Percentiles rank a stretch among this genome's conserved stretches.
These are phyloP conservation scores for Ecytonucleospora hepatopenaei DNA, from an alignment of 371 early-diverging fungal genomes.

Conservation along the genomic window DNA sequence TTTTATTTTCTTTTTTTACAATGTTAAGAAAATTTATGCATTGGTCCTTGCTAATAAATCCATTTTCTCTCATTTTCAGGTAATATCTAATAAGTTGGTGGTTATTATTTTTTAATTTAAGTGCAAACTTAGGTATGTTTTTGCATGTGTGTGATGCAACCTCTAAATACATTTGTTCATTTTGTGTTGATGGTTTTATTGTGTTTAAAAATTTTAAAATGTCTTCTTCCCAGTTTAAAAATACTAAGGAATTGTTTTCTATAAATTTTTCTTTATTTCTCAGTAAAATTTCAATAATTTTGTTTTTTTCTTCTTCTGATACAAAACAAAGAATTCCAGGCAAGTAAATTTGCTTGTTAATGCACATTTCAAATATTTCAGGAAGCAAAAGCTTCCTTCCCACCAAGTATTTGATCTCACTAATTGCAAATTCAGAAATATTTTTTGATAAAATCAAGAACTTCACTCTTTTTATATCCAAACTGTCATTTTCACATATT, in stretches of 20 bases:
- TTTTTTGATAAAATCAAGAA: constrained; percentile 17
- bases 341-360: background rate
- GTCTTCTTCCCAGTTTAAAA: background rate
- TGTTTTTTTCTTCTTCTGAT: background rate
- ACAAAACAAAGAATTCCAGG: constrained; percentile 1
- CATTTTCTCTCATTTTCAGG: too few relatives aligned
- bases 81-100: too few relatives aligned
- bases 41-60: too few relatives aligned
- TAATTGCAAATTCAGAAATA: constrained; percentile 16
- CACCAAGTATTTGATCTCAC: constrained; percentile 10
- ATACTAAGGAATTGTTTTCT: background rate
- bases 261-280: background rate
- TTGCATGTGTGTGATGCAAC: background rate
- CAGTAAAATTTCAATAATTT: background rate
- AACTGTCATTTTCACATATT: constrained; percentile 17
- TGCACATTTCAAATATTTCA: background rate
- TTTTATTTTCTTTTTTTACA: too few relatives aligned
- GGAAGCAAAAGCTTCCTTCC: background rate
- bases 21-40: too few relatives aligned
- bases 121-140: background rate
- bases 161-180: too few relatives aligned
- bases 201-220: background rate
- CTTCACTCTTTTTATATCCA: constrained; percentile 28
- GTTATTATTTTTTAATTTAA: too few relatives aligned
- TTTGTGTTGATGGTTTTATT: background rate